Evolutionary conservation across 192 early-diverging fungal genomes (phyloP), one percentile per base, ranked within the genome.

Genomic region (Coemansia sp.): DNA sequence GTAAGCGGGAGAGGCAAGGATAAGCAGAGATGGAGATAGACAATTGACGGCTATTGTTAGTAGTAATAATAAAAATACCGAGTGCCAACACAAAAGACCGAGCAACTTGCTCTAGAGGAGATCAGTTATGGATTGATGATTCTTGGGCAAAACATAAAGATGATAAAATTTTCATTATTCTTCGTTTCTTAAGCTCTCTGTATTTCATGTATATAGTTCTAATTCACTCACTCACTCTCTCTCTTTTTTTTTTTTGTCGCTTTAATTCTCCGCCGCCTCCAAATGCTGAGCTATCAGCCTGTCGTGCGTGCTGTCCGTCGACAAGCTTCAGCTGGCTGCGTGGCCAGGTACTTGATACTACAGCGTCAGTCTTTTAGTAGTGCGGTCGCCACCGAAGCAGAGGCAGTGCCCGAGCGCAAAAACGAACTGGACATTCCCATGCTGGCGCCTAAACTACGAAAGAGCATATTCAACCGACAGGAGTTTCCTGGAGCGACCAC

Each of bases 401-500:
- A 59, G 16, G 3, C 31, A 18, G 57, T 59, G 31, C 31, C 27
- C 7, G 61, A 66, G 65, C 85, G 85, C 63, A 75, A 63, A 33
- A 87, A 84, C 72, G 73, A 76, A 34, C 71, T 85, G 38, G 83
- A 75, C 24, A 85, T 87, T 22, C 51, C 71, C 10, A 80, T 87
- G 83, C 71, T 87, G 16, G 70, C 83, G 11, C 75, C 72, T 6
- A 61, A 57, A 62, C 77, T 87, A 18, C 83, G 76, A 4, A 43
- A 66, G 34, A 57, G 67, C 24, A 63, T 85, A 16, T 87, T 87
- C 36, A 47, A 33, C 13, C 7, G 47, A 40, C 72, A n/a, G n/a
- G 66, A 44, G 43, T 68, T 73, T 40, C 41, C 63, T 7, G 29
- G 27, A 3, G 70, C 83, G 7, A 76, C 75, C n/a, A 51, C 64